phyloP scores from a whole-genome alignment of 202 grass and related monocot genomes.

The Thinopyrum obtusiflorum region DNA sequence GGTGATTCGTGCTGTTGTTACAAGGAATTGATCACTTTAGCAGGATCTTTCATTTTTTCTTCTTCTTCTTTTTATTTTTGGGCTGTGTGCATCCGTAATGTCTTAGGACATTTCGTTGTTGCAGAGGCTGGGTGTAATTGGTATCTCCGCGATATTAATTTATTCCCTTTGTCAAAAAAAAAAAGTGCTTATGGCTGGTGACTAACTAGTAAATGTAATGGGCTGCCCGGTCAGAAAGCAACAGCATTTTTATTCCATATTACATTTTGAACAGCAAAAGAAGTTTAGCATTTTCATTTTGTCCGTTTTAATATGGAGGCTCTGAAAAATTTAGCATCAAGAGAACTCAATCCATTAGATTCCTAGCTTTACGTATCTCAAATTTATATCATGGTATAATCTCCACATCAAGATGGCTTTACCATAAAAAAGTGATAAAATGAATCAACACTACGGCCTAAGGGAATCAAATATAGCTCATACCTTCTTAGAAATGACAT shows the following conservation, averaged over 20 bases:
- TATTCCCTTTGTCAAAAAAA: no score
- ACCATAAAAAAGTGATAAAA: neutral
- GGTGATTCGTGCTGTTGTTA: no score
- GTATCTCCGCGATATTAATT: no score
- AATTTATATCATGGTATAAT: neutral
- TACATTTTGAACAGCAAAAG: neutral
- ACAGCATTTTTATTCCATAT: neutral
- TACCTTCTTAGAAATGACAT: slow-evolving; percentile 82
- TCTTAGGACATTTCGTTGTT: no score
- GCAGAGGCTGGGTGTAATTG: no score
- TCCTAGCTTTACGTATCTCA: neutral
- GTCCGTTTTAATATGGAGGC: neutral
- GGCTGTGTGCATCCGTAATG: no score
- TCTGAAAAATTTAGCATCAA: neutral
- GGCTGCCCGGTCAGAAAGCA: neutral
- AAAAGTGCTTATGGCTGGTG: neutral
- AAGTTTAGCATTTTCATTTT: neutral
- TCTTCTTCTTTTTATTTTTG: no score
- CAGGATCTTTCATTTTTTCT: no score
- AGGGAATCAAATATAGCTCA: neutral
- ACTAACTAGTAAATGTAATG: neutral
- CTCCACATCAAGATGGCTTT: neutral
- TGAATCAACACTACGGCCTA: neutral
- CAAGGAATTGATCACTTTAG: no score
- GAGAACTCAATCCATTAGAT: neutral